A percentile compares a stretch with the other conserved stretches of the same genome.
These are phyloP conservation scores for Stylonectria norvegica DNA, from an alignment of 2,329 filamentous ascomycete species.

Conservation along the genomic window DNA sequence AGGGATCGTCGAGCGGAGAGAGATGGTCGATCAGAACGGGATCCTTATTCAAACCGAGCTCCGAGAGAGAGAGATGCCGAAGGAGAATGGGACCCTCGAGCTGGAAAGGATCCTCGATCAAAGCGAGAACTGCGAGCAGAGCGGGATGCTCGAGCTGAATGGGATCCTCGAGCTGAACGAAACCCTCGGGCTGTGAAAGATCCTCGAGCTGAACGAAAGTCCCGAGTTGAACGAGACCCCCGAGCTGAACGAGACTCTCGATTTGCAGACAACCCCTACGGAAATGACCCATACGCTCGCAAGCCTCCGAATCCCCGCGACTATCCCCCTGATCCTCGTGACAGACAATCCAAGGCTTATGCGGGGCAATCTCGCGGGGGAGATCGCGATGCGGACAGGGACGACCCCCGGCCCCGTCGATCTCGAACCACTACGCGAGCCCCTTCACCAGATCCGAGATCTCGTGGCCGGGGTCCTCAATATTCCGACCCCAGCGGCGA, in stretches of 20 bases:
- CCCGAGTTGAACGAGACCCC: slow-evolving; percentile 8
- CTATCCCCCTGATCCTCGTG: slow-evolving; percentile 8
- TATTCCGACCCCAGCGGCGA: slow-evolving; percentile 18
- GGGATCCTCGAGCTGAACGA: slow-evolving; percentile 12
- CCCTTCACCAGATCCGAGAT: slow-evolving; percentile 14
- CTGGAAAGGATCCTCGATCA: too few relatives aligned
- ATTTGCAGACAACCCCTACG: slow-evolving; percentile 7
- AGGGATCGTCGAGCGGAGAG: too few relatives aligned
- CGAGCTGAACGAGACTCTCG: slow-evolving; percentile 12
- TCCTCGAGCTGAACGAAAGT: slow-evolving; percentile 4
- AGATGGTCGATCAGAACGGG: too few relatives aligned
- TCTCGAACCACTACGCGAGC: slow-evolving; percentile 10
- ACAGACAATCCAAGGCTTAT: slow-evolving; percentile 5
- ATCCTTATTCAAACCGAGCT: slow-evolving; percentile 13
- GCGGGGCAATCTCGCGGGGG: background rate
- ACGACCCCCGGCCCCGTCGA: slow-evolving; percentile 15
- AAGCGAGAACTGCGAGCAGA: slow-evolving; percentile 10
- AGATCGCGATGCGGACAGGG: background rate
- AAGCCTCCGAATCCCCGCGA: slow-evolving; percentile 1
- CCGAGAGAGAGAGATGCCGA: slow-evolving; percentile 1
- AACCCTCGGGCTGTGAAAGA: slow-evolving; percentile 7
- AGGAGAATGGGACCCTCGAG: slow-evolving; percentile 9
- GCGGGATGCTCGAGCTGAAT: background rate
- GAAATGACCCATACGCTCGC: slow-evolving; percentile 9
- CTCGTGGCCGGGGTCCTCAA: slow-evolving; percentile 12